Conservation (phyloP, 2,329 filamentous ascomycete species). For the Raffaelea albimanens region DNA sequence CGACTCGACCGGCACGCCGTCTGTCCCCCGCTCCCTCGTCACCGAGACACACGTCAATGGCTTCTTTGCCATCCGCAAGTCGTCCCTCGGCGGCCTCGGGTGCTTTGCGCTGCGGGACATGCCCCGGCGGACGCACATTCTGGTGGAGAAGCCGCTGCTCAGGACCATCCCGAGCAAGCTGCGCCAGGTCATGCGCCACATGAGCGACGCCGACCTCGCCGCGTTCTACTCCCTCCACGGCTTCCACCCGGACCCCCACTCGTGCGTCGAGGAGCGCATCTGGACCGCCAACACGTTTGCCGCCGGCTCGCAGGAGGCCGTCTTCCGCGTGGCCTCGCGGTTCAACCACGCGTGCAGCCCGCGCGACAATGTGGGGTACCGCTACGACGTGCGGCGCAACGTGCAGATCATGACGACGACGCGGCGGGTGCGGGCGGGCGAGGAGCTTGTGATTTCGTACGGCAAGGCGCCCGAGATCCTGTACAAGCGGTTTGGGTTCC, state of each 20-base stretch:
- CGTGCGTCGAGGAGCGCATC: conserved; percentile 13
- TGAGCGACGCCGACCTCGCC: conserved; percentile 21
- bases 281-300: conserved; percentile 19
- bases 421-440: conserved; percentile 6
- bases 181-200: conserved; percentile 23
- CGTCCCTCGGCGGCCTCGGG: conserved; percentile 33
- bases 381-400: conserved; percentile 23
- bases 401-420: conserved; percentile 31
- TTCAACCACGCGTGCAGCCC: conserved; percentile 50
- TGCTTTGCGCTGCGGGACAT: conserved; percentile 34
- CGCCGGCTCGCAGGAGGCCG: conserved; percentile 9
- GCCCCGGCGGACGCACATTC: conserved; percentile 26
- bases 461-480: conserved; percentile 13
- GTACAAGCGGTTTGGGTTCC: conserved; percentile 14
- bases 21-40: too few relatives aligned
- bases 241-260: conserved; percentile 11
- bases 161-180: conserved; percentile 19
- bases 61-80: conserved; percentile 30
- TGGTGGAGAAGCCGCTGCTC: conserved; percentile 35
- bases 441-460: conserved; percentile 16
- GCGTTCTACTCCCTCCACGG: conserved; percentile 28
- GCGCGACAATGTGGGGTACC: conserved; percentile 32
- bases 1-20: too few relatives aligned
- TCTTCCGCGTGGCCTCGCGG: conserved; percentile 33
- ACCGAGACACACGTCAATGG: conserved; percentile 20